Conservation (phyloP, 768 basidiomycete genomes). For the Suillus subaureus region DNA sequence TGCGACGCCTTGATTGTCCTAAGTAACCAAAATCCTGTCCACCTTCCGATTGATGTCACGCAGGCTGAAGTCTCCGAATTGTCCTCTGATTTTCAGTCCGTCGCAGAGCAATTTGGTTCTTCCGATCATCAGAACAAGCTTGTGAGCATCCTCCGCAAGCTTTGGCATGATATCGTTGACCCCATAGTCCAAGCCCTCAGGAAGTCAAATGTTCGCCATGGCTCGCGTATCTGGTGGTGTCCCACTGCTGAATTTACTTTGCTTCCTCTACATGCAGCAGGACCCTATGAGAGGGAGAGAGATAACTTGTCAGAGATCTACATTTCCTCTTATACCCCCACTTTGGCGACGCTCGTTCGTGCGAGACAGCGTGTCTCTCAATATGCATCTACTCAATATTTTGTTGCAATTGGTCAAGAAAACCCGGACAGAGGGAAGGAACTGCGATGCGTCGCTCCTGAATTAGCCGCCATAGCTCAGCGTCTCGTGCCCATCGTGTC, state of each 20-base stretch:
- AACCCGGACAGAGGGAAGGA: neutral
- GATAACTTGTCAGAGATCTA: constrained; percentile 20
- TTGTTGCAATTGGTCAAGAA: constrained; percentile 24
- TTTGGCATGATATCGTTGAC: no score
- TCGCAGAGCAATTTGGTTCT: no score
- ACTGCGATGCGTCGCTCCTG: constrained; percentile 18
- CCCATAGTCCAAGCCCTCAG: no score
- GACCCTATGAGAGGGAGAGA: constrained; percentile 22
- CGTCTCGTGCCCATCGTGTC: constrained; percentile 11
- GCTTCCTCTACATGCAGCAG: constrained; percentile 36
- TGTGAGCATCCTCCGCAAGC: no score
- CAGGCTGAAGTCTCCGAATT: no score
- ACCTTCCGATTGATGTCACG: no score
- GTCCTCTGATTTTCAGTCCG: no score
- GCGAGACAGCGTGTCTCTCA: constrained; percentile 15
- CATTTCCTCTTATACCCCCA: constrained; percentile 33
- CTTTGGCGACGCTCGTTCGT: constrained; percentile 17
- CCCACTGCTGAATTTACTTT: constrained; percentile 31
- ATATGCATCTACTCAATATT: neutral
- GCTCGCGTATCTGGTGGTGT: constrained; percentile 35
- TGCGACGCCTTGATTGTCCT: no score
- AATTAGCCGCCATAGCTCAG: constrained; percentile 19
- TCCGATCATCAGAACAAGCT: no score
- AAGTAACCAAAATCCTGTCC: no score
- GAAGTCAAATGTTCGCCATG: constrained; percentile 9